Percentiles rank a stretch among this genome's conserved stretches.
phyloP scores from a whole-genome alignment of 257 asterid genomes.

The Solanum paucissectum region DNA sequence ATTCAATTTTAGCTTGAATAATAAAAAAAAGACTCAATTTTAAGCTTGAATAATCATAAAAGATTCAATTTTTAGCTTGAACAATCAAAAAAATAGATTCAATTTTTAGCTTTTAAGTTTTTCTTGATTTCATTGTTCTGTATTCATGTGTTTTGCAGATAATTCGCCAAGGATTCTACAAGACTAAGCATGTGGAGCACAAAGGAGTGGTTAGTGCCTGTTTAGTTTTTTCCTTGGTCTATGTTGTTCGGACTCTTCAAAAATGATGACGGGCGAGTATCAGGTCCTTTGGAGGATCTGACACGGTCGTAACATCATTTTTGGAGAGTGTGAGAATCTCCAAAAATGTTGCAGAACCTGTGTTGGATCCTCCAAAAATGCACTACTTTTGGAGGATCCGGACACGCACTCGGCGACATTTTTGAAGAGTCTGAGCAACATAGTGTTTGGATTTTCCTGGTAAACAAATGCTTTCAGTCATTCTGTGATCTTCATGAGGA shows the following conservation, averaged over 20 bases:
- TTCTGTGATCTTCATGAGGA: neutral
- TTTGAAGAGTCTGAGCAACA: neutral
- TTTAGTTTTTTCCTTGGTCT: neutral
- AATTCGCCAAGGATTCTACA: constrained; percentile 54
- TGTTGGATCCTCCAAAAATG: neutral
- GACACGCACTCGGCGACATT: neutral
- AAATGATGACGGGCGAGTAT: neutral
- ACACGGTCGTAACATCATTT: neutral
- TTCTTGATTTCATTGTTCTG: neutral
- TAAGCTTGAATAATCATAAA: neutral
- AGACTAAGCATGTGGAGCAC: constrained; percentile 71
- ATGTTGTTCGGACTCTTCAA: neutral
- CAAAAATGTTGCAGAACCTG: neutral
- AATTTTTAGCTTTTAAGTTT: neutral
- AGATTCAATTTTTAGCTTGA: neutral
- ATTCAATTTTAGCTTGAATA: neutral
- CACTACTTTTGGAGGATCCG: neutral
- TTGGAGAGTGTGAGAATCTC: neutral
- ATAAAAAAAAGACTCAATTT: neutral
- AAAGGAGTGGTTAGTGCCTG: constrained; percentile 50
- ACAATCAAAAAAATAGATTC: neutral
- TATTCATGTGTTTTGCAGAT: constrained; percentile 28
- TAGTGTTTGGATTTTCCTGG: neutral
- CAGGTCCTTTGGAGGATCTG: neutral
- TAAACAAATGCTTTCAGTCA: neutral